Conservation (phyloP, 371 early-diverging fungal species). For the Fennellomyces sp. region DNA sequence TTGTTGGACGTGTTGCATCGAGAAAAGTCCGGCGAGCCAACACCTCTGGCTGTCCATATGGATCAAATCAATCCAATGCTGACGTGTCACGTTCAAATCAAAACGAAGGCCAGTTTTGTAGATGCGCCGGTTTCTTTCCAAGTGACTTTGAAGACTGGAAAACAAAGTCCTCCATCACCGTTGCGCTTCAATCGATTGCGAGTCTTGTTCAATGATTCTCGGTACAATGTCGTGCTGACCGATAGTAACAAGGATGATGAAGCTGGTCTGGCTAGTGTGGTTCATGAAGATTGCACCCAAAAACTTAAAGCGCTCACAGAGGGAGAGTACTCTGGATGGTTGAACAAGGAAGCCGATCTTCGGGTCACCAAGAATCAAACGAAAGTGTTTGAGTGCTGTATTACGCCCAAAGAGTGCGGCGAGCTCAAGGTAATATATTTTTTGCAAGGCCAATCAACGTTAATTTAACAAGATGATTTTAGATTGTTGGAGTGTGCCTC, state of each 20-base stretch:
- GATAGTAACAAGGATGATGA: conserved; percentile 23
- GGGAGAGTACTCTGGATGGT: conserved; percentile 32
- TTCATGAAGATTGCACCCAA: conserved; percentile 27
- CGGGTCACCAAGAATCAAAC: conserved; percentile 53
- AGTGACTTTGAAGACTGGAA: conserved; percentile 30
- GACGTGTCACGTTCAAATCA: conserved; percentile 54
- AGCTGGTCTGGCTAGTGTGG: not conserved
- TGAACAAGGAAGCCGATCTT: conserved; percentile 39
- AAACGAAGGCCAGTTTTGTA: conserved; percentile 33
- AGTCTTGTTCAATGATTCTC: conserved; percentile 60
- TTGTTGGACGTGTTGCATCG: conserved; percentile 29
- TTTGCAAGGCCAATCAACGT: not conserved
- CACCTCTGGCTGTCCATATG: conserved; percentile 62
- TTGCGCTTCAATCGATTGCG: conserved; percentile 49
- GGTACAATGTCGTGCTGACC: conserved; percentile 33
- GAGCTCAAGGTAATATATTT: conserved; percentile 52
- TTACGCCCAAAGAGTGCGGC: conserved; percentile 61
- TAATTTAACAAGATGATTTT: not conserved
- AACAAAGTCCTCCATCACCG: conserved; percentile 37
- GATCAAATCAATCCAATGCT: conserved; percentile 71
- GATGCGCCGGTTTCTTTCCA: conserved; percentile 38
- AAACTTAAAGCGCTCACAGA: conserved; percentile 16
- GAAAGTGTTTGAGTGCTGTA: conserved; percentile 65
- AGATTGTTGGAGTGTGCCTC: conserved; percentile 50
- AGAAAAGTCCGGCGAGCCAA: conserved; percentile 14